Conservation (phyloP, 148 eudicot genomes). For the Vaccinium myrtillus region DNA sequence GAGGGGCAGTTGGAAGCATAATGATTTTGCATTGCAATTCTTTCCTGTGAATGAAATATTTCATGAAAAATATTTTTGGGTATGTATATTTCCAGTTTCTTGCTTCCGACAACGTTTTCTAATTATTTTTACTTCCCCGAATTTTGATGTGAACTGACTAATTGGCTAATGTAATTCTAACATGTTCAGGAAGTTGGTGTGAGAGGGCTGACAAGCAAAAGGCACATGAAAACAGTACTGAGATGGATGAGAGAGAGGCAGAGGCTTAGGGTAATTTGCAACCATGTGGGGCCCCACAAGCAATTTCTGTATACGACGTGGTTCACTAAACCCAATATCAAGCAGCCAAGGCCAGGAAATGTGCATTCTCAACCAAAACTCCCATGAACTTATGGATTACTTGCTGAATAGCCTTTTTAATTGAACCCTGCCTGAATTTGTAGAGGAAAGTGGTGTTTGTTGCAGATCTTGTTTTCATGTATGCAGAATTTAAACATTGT, state of each 20-base stretch:
- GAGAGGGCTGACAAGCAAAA: conserved; percentile 66
- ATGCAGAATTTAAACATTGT: background rate
- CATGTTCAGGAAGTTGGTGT: conserved; percentile 64
- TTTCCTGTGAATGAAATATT: background rate
- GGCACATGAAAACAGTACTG: conserved; percentile 74
- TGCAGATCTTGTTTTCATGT: background rate
- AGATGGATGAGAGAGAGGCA: conserved; percentile 91
- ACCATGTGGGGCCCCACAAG: conserved; percentile 68
- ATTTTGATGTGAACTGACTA: background rate
- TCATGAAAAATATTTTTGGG: background rate
- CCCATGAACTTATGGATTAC: background rate
- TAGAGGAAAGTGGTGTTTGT: background rate
- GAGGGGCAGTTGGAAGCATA: background rate
- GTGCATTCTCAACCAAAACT: conserved; percentile 29
- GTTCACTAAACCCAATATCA: conserved; percentile 63
- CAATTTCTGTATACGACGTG: conserved; percentile 81
- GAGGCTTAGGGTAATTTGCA: conserved; percentile 65
- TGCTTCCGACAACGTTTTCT: background rate
- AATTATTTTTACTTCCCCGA: background rate
- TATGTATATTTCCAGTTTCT: background rate
- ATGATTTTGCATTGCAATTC: background rate
- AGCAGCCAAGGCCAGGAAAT: conserved; percentile 28
- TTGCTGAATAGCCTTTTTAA: conserved; percentile 2
- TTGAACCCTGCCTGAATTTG: background rate
- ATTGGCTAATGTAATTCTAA: background rate